phyloP scores from a whole-genome alignment of 257 asterid species.

The Fraxinus pennsylvanica region DNA sequence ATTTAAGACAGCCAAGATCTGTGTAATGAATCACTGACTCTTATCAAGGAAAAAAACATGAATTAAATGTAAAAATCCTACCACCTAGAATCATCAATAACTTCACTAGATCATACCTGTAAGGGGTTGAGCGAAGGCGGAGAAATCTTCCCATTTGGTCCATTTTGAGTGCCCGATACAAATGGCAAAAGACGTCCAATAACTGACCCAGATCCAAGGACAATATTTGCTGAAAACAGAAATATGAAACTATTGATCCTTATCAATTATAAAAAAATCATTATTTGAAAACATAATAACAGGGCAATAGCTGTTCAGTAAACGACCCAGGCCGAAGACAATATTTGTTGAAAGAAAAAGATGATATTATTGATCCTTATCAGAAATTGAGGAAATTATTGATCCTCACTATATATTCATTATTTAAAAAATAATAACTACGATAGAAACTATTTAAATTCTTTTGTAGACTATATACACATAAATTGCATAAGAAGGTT shows the following conservation, averaged over 20 bases:
- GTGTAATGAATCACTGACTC: background rate
- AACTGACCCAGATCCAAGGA: conserved; percentile 78
- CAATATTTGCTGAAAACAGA: conserved; percentile 64
- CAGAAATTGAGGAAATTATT: no score
- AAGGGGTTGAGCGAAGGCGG: conserved; percentile 76
- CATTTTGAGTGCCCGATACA: conserved; percentile 46
- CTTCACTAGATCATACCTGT: conserved; percentile 60
- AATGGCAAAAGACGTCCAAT: conserved; percentile 81
- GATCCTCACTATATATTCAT: no score
- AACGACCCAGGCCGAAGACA: background rate
- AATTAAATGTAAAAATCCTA: background rate
- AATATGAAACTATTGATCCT: conserved; percentile 18
- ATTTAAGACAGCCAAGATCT: background rate
- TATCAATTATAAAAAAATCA: background rate
- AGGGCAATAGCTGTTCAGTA: background rate
- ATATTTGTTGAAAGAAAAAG: background rate
- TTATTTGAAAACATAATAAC: background rate
- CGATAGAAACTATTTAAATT: no score
- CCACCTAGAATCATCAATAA: background rate
- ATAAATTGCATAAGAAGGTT: no score
- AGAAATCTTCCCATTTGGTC: conserved; percentile 36
- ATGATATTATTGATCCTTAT: background rate
- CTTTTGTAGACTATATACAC: no score
- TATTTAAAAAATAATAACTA: no score
- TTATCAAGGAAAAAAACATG: background rate